A percentile compares a stretch with the other conserved stretches of the same genome.
Conservation (phyloP, 805 yeast species). For the Zygoascus tannicola region DNA sequence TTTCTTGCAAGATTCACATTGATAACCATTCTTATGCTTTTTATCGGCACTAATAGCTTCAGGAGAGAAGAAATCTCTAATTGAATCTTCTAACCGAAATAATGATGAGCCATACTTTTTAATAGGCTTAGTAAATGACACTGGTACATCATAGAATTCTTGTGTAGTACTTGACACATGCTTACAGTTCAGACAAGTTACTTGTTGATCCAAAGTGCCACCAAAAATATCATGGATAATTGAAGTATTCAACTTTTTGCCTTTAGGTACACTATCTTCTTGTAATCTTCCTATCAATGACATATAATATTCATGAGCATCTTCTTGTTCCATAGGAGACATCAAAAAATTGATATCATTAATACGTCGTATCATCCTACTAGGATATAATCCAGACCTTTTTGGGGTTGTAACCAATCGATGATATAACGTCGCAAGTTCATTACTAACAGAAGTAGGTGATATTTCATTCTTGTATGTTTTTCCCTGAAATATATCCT, state of each 20-base stretch:
- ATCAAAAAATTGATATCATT: slow-evolving; percentile 90
- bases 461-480: slow-evolving; percentile 30
- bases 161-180: slow-evolving; percentile 79
- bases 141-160: slow-evolving; percentile 85
- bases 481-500: slow-evolving; percentile 46
- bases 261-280: slow-evolving; percentile 87
- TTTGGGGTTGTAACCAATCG: slow-evolving; percentile 24
- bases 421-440: slow-evolving; percentile 23
- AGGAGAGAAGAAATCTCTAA: slow-evolving; percentile 72
- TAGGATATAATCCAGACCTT: slow-evolving; percentile 54
- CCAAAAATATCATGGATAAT: slow-evolving; percentile 91
- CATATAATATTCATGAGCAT: slow-evolving; percentile 95
- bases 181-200: slow-evolving; percentile 76
- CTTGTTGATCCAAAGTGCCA: slow-evolving; percentile 75
- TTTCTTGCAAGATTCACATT: slow-evolving; percentile 77
- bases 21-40: slow-evolving; percentile 45
- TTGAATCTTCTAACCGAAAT: slow-evolving; percentile 57
- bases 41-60: slow-evolving; percentile 62
- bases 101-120: slow-evolving; percentile 26
- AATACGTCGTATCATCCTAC: slow-evolving; percentile 56
- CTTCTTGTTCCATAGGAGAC: slow-evolving; percentile 97
- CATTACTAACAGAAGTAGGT: slow-evolving; percentile 22
- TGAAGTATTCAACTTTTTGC: slow-evolving; percentile 70
- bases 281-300: slow-evolving; percentile 78
- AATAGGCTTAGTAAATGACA: slow-evolving; percentile 54